These are phyloP conservation scores for Blastobotrys ciferrii DNA, from an alignment of 1,139 yeast genomes.

Conservation along the genomic window DNA sequence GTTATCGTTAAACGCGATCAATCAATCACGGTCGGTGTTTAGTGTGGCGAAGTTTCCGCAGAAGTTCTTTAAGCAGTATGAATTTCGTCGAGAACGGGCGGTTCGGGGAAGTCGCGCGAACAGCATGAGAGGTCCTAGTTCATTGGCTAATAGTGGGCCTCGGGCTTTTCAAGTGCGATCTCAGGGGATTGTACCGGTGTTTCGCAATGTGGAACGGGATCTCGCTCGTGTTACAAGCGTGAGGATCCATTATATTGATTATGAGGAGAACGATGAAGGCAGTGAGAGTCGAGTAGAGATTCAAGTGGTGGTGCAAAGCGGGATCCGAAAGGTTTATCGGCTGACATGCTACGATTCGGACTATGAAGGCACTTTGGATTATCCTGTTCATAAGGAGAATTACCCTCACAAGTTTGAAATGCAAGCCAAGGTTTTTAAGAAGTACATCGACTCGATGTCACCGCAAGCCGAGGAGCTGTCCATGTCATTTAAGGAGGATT, in stretches of 20 bases:
- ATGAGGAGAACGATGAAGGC: slow-evolving; percentile 9
- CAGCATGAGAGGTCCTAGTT: slow-evolving; percentile 3
- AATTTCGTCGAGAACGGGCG: slow-evolving; percentile 11
- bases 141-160: slow-evolving; percentile 3
- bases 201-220: slow-evolving; percentile 26
- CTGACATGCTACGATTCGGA: slow-evolving; percentile 29
- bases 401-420: slow-evolving; percentile 26
- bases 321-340: slow-evolving; percentile 30
- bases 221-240: background rate
- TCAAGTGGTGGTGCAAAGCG: slow-evolving; percentile 22
- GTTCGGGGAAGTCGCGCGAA: slow-evolving; percentile 6
- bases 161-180: slow-evolving; percentile 11
- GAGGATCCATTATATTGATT: slow-evolving; percentile 8
- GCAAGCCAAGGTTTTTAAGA: slow-evolving; percentile 27
- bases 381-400: slow-evolving; percentile 22
- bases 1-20: slow-evolving; percentile 20
- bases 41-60: slow-evolving; percentile 17
- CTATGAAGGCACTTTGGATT: slow-evolving; percentile 22
- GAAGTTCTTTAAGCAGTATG: slow-evolving; percentile 20
- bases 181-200: slow-evolving; percentile 17
- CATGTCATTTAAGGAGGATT: slow-evolving; percentile 24
- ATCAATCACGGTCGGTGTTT: slow-evolving; percentile 23
- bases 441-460: slow-evolving; percentile 33
- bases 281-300: slow-evolving; percentile 19
- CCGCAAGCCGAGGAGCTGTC: slow-evolving; percentile 33